phyloP scores from a whole-genome alignment of 495 filamentous ascomycete species.

The Aspergillus incahuasiensis region DNA sequence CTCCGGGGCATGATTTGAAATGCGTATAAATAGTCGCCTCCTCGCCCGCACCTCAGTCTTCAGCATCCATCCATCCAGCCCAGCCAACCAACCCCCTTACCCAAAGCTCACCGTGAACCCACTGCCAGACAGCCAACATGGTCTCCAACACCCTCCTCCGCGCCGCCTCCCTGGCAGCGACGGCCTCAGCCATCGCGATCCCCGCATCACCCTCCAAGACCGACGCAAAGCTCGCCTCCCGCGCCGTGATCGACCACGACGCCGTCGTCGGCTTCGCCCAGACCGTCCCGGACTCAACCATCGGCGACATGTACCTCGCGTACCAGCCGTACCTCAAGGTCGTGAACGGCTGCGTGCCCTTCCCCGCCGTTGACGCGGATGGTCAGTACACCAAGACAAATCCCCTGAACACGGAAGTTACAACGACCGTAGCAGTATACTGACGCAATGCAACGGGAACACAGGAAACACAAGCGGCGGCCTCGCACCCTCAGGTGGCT shows the following conservation, averaged over 20 bases:
- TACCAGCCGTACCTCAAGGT: conserved; percentile 50
- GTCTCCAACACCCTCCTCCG: conserved; percentile 14
- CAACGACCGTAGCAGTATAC: too few relatives aligned
- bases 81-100: too few relatives aligned
- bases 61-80: too few relatives aligned
- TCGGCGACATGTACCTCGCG: conserved; percentile 40
- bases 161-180: conserved; percentile 15
- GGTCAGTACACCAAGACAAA: too few relatives aligned
- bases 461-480: conserved; percentile 29
- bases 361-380: conserved; percentile 46
- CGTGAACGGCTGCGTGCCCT: conserved; percentile 50
- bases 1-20: background rate
- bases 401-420: too few relatives aligned
- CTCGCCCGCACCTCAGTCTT: background rate
- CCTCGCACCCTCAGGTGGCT: conserved; percentile 31
- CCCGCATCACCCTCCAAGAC: too few relatives aligned
- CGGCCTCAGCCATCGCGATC: conserved; percentile 10
- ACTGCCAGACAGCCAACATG: conserved; percentile 7
- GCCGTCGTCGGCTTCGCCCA: conserved; percentile 43
- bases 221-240: conserved; percentile 19
- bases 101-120: too few relatives aligned
- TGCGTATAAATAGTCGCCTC: background rate
- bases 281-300: conserved; percentile 39
- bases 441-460: background rate
- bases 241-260: conserved; percentile 38